phyloP scores from a whole-genome alignment of 169 alveolate genomes.

The Cyclospora cayetanensis region DNA sequence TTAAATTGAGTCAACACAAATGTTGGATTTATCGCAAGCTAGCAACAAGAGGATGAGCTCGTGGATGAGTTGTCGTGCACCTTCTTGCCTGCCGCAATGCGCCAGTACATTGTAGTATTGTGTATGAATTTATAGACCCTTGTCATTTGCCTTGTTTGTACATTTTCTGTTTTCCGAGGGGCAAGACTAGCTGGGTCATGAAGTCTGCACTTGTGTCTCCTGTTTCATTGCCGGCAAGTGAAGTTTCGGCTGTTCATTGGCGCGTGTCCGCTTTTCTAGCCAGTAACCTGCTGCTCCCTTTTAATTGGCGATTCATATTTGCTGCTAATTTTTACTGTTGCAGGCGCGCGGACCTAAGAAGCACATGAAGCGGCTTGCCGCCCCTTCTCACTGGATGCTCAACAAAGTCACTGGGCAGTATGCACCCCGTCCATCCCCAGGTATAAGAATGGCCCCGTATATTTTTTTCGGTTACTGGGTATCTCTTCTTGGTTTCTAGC shows the following conservation, averaged over 20 bases:
- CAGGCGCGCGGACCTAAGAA: conserved; percentile 99
- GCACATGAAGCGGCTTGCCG: conserved; percentile 98
- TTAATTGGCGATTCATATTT: background rate
- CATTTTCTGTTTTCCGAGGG: background rate
- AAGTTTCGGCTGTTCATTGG: background rate
- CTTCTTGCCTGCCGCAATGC: no score
- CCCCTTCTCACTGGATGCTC: conserved; percentile 99
- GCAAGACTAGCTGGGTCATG: background rate
- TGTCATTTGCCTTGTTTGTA: background rate
- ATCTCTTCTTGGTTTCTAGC: no score
- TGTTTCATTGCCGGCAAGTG: background rate
- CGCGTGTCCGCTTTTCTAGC: background rate
- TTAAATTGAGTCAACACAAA: no score
- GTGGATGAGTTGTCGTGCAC: no score
- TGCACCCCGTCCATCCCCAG: conserved; percentile 89
- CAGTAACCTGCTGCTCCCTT: background rate
- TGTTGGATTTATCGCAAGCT: no score
- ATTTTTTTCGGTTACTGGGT: no score
- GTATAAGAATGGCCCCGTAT: no score
- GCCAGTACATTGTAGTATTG: no score
- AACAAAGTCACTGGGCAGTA: conserved; percentile 97
- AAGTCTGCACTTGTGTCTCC: background rate
- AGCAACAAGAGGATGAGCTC: no score
- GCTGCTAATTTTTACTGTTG: background rate
- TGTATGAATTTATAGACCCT: no score